Evolutionary conservation across 352 stramenopile genomes (phyloP).

Genomic region (Phytophthora nicotianae): DNA sequence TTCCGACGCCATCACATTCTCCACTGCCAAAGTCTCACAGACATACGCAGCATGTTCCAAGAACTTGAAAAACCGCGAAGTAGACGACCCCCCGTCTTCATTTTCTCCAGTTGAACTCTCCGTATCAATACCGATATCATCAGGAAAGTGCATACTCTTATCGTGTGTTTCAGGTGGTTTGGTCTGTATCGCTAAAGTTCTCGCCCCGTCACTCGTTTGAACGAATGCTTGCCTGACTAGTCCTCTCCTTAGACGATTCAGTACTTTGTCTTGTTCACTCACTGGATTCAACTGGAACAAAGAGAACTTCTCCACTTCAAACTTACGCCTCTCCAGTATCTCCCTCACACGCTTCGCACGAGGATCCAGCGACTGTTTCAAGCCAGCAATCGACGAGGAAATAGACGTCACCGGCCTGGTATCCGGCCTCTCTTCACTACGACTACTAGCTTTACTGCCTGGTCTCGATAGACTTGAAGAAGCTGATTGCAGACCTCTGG

Average conservation of each 20-base stretch:
- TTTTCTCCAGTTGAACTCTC: constrained; percentile 5
- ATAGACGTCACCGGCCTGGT: constrained; percentile 37
- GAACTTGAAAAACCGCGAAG: constrained; percentile 63
- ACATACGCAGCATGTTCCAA: constrained; percentile 63
- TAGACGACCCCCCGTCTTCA: constrained; percentile 32
- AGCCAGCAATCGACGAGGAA: constrained; percentile 68
- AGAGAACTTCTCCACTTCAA: constrained; percentile 74
- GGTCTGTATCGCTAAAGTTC: constrained; percentile 54
- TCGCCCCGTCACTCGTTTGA: constrained; percentile 68
- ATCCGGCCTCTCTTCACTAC: constrained; percentile 12
- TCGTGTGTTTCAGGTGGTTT: constrained; percentile 45
- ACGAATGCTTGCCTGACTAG: constrained; percentile 56
- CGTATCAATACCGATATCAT: constrained; percentile 73
- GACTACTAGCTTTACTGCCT: constrained; percentile 8
- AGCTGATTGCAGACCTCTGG: constrained; percentile 44
- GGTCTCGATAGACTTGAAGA: constrained; percentile 33
- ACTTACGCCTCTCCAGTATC: constrained; percentile 61
- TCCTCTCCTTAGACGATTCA: constrained; percentile 55
- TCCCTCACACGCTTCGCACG: constrained; percentile 63
- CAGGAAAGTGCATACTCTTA: constrained; percentile 74
- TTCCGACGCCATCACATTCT: constrained; percentile 47
- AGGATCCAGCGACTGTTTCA: constrained; percentile 76
- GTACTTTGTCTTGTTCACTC: constrained; percentile 63
- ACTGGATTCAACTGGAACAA: constrained; percentile 65
- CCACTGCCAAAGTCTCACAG: constrained; percentile 59